Conservation (phyloP, 225 moss, liverwort and hornwort genomes). For the Antitrichia curtipendula region DNA sequence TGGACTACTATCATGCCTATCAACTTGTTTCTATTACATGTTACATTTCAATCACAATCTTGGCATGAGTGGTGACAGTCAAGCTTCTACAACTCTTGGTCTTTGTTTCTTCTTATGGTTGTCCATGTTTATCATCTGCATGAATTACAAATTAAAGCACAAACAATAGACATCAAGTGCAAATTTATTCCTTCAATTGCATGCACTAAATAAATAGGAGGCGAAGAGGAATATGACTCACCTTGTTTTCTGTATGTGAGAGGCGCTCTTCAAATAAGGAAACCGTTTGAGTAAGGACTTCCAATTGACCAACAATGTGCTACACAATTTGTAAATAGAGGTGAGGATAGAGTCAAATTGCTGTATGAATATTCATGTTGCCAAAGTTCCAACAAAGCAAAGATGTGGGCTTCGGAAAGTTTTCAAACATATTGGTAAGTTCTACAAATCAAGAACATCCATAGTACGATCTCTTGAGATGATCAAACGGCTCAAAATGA, state of each 20-base stretch:
- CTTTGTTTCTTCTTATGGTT: conserved; percentile 3
- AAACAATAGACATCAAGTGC: neutral
- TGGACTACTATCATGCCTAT: neutral
- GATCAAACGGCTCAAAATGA: too few relatives aligned
- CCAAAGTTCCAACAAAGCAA: neutral
- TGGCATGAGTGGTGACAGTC: neutral
- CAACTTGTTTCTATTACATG: neutral
- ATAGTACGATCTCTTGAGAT: neutral
- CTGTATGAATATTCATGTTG: neutral
- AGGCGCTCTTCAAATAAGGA: conserved; percentile 69
- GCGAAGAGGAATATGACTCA: neutral
- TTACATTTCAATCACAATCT: neutral
- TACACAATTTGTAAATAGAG: neutral
- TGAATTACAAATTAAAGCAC: neutral
- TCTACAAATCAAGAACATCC: too few relatives aligned
- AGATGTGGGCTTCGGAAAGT: neutral
- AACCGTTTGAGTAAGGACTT: conserved; percentile 48
- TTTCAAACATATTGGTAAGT: neutral
- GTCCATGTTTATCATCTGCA: conserved; percentile 10
- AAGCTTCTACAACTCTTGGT: neutral
- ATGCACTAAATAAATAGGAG: neutral
- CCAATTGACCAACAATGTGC: conserved; percentile 64
- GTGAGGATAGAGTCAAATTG: neutral
- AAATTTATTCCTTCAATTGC: neutral
- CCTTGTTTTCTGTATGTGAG: conserved; percentile 76